A percentile compares a stretch with the other conserved stretches of the same genome.
Conservation (phyloP, 352 stramenopile genomes). For the Globisporangium canariense region DNA sequence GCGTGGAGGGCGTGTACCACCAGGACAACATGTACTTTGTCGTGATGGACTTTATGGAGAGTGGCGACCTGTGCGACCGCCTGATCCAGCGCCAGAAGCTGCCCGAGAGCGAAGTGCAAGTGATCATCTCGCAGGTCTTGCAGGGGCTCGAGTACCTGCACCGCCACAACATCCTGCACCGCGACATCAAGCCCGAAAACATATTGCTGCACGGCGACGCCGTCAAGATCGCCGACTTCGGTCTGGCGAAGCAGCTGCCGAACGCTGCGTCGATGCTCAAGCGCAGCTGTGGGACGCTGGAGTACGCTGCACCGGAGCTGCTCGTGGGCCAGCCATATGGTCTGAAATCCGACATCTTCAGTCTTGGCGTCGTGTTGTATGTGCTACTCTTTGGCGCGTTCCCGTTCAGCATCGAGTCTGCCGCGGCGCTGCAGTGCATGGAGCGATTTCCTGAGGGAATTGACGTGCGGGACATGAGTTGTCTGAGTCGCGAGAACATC, state of each 20-base stretch:
- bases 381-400: conserved; percentile 78
- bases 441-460: conserved; percentile 56
- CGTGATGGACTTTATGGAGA: conserved; percentile 79
- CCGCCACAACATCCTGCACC: conserved; percentile 76
- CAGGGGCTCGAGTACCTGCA: conserved; percentile 73
- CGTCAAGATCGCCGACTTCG: conserved; percentile 81
- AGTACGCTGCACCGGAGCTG: conserved; percentile 78
- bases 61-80: conserved; percentile 72
- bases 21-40: conserved; percentile 77
- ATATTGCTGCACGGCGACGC: conserved; percentile 67
- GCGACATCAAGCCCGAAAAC: conserved; percentile 93
- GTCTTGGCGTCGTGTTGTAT: conserved; percentile 74
- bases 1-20: conserved; percentile 64
- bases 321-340: conserved; percentile 63
- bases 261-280: conserved; percentile 47
- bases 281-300: conserved; percentile 66
- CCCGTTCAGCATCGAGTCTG: conserved; percentile 74
- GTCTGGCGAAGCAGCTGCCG: conserved; percentile 64
- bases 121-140: conserved; percentile 63
- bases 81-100: conserved; percentile 66
- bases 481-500: conserved; percentile 46
- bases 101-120: conserved; percentile 42
- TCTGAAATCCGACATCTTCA: conserved; percentile 79
- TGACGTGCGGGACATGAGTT: conserved; percentile 82
- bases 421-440: conserved; percentile 57